phyloP scores from a whole-genome alignment of 208 protist species.

The Trichomonas vaginalis region DNA sequence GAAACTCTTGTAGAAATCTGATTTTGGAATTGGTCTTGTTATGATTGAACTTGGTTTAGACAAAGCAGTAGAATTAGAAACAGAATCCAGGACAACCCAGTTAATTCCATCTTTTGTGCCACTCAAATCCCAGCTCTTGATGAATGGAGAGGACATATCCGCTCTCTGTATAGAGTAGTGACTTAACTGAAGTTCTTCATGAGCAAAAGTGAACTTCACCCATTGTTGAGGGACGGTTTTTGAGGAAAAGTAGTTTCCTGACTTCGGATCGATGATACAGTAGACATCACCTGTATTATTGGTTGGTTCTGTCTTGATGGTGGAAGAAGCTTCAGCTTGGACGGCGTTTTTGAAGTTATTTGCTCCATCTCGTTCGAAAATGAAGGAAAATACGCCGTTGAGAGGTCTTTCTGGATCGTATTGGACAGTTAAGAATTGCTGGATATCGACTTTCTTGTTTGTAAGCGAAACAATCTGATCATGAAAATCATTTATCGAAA shows the following conservation, averaged over 20 bases:
- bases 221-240: neutral
- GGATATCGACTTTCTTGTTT: neutral
- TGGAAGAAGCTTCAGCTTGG: neutral
- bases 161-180: neutral
- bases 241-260: neutral
- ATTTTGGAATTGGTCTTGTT: neutral
- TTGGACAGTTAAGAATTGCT: neutral
- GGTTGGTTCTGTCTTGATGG: neutral
- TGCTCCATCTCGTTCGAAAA: neutral
- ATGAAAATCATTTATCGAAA: neutral
- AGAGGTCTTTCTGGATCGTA: neutral
- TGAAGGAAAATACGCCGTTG: neutral
- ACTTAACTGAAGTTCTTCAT: neutral
- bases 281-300: neutral
- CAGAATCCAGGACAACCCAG: neutral
- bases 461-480: neutral
- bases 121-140: neutral
- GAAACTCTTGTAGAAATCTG: neutral
- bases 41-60: neutral
- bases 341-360: neutral
- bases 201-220: neutral
- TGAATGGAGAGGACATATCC: neutral
- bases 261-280: neutral
- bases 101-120: neutral
- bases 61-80: neutral